These are phyloP conservation scores for Conoideocrella luteorostrata DNA, from an alignment of 2,329 filamentous ascomycete genomes.

Conservation along the genomic window DNA sequence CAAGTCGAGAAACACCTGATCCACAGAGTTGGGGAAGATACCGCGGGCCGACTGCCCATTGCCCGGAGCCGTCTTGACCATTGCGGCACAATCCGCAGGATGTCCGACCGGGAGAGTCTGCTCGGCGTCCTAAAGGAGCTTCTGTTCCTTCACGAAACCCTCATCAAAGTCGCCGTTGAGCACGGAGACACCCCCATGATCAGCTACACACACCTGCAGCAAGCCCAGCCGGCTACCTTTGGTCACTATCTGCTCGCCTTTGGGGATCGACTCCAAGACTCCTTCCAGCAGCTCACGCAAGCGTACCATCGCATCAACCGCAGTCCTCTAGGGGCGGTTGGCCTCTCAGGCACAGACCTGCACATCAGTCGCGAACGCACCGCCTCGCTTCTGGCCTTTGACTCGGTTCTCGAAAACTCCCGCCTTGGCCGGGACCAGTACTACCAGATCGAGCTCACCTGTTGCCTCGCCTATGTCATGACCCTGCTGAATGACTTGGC, in stretches of 20 bases:
- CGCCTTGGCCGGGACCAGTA: conserved; percentile 7
- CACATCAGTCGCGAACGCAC: conserved; percentile 7
- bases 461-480: not conserved
- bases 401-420: conserved; percentile 3
- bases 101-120: no score
- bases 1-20: no score
- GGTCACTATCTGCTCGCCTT: not conserved
- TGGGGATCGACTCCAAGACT: conserved; percentile 9
- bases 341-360: conserved; percentile 5
- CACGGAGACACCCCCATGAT: no score
- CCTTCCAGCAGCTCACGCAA: conserved; percentile 7
- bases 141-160: no score
- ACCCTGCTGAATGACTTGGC: conserved; percentile 8
- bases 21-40: no score
- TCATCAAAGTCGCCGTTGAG: no score
- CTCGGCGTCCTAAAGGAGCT: no score
- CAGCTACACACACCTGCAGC: no score
- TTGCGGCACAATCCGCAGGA: no score
- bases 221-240: no score
- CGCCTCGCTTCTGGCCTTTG: conserved; percentile 5
- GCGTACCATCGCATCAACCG: conserved; percentile 6
- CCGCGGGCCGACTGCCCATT: no score
- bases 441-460: conserved; percentile 7
- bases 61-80: no score
- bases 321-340: conserved; percentile 8